Conservation (phyloP, 2,329 filamentous ascomycete genomes). For the Rutstroemia sp. region DNA sequence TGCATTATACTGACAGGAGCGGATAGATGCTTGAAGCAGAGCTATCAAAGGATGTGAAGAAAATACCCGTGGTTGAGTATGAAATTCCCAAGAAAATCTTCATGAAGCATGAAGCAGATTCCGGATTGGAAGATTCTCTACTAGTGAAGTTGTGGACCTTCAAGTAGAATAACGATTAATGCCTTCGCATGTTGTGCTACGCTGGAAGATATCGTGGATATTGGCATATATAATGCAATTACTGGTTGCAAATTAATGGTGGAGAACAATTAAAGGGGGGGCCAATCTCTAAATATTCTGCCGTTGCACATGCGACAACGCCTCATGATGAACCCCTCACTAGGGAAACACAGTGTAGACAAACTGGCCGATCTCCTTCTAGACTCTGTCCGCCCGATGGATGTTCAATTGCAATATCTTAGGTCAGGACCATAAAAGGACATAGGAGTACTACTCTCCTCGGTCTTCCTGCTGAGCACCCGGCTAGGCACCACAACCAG, state of each 20-base stretch:
- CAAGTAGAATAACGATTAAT: slow-evolving; percentile 10
- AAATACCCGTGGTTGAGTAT: slow-evolving; percentile 82
- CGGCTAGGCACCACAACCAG: no score
- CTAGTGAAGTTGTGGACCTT: slow-evolving; percentile 58
- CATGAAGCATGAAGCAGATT: slow-evolving; percentile 38
- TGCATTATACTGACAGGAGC: slow-evolving; percentile 28
- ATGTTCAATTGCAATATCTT: no score
- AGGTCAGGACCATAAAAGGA: no score
- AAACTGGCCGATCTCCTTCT: no score
- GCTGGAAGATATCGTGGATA: neutral
- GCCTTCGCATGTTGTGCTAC: neutral
- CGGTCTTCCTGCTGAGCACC: no score
- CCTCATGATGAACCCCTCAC: neutral
- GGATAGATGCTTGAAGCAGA: slow-evolving; percentile 73
- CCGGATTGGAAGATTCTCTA: slow-evolving; percentile 44
- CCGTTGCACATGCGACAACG: neutral
- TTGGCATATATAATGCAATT: slow-evolving; percentile 4
- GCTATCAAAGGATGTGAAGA: slow-evolving; percentile 74
- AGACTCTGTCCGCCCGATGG: no score
- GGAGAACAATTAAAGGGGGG: slow-evolving; percentile 5
- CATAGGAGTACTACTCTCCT: no score
- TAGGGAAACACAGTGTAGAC: no score
- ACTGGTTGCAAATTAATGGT: slow-evolving; percentile 9
- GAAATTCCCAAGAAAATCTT: slow-evolving; percentile 61
- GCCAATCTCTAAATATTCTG: neutral